Evolutionary conservation across 306 rosid species (phyloP).

Genomic region (Prunus salicina): DNA sequence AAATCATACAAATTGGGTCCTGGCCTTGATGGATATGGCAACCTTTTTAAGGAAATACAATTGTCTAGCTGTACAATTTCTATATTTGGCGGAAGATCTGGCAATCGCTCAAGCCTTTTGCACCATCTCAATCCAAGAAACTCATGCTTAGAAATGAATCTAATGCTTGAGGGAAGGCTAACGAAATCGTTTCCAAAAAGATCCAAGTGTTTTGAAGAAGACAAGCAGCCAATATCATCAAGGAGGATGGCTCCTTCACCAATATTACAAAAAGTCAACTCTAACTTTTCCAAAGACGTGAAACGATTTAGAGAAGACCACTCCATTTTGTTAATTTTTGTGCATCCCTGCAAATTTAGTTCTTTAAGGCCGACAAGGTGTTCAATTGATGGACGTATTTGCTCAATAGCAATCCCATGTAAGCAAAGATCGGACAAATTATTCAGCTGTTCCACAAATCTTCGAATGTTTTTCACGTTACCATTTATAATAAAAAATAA

Average conservation of each 20-base stretch:
- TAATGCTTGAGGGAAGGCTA: slow-evolving; percentile 13
- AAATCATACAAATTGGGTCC: too few relatives aligned
- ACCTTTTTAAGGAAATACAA: too few relatives aligned
- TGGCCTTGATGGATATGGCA: too few relatives aligned
- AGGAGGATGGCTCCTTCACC: neutral
- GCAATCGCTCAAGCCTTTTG: neutral
- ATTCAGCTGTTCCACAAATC: neutral
- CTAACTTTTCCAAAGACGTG: neutral
- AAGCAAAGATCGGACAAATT: too few relatives aligned
- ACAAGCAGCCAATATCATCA: neutral
- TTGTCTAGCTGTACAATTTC: too few relatives aligned
- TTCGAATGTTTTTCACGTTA: slow-evolving; percentile 1
- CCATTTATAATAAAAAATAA: too few relatives aligned
- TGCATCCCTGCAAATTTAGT: neutral
- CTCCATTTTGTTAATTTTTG: neutral
- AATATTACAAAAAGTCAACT: neutral
- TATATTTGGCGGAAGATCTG: too few relatives aligned
- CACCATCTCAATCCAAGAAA: rapidly evolving
- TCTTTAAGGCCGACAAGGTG: too few relatives aligned
- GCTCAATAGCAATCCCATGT: too few relatives aligned
- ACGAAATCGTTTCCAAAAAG: slow-evolving; percentile 2
- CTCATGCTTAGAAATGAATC: neutral
- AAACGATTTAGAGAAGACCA: neutral
- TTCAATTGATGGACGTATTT: too few relatives aligned
- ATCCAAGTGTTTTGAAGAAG: too few relatives aligned